A percentile compares a stretch with the other conserved stretches of the same genome.
phyloP scores from a whole-genome alignment of 1,284 basidiomycete species.

The Sporisorium scitamineum region DNA sequence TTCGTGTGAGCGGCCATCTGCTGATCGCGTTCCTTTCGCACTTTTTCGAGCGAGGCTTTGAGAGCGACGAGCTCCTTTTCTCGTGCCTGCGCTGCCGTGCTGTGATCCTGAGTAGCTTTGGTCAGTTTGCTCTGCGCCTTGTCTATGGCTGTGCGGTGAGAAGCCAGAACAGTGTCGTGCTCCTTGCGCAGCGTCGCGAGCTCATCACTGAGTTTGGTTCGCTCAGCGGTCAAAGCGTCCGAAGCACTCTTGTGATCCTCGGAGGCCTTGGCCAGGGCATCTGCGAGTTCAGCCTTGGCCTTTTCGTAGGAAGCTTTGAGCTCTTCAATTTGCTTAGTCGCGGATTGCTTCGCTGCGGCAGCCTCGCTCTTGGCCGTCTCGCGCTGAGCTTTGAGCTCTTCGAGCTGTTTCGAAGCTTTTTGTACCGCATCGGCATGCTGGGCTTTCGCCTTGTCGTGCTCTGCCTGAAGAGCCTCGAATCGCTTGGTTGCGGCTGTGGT shows the following conservation, averaged over 20 bases:
- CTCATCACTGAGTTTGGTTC: slow-evolving; percentile 6
- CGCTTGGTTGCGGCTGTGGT: not conserved
- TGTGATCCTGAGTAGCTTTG: slow-evolving; percentile 10
- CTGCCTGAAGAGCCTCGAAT: slow-evolving; percentile 16
- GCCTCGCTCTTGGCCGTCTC: slow-evolving; percentile 18
- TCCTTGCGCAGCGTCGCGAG: slow-evolving; percentile 24
- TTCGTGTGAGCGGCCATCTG: slow-evolving; percentile 35
- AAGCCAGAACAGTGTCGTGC: slow-evolving; percentile 12
- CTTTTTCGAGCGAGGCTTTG: slow-evolving; percentile 24
- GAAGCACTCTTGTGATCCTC: slow-evolving; percentile 11
- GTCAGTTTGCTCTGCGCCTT: slow-evolving; percentile 9
- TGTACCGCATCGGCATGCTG: slow-evolving; percentile 8
- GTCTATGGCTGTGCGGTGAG: slow-evolving; percentile 20
- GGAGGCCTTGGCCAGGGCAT: slow-evolving; percentile 5
- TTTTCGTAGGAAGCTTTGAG: slow-evolving; percentile 13
- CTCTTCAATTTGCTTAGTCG: slow-evolving; percentile 14
- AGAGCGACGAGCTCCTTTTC: slow-evolving; percentile 23
- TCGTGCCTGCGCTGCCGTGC: slow-evolving; percentile 8
- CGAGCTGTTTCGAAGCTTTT: slow-evolving; percentile 11
- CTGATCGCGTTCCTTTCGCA: slow-evolving; percentile 28
- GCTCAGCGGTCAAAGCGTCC: slow-evolving; percentile 19
- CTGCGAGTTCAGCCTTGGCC: slow-evolving; percentile 14
- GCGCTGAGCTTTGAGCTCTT: slow-evolving; percentile 8
- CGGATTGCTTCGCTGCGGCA: not conserved
- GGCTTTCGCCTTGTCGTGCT: slow-evolving; percentile 11